Conservation (phyloP, 139 green algal species). For the Bryopsis sp. region DNA sequence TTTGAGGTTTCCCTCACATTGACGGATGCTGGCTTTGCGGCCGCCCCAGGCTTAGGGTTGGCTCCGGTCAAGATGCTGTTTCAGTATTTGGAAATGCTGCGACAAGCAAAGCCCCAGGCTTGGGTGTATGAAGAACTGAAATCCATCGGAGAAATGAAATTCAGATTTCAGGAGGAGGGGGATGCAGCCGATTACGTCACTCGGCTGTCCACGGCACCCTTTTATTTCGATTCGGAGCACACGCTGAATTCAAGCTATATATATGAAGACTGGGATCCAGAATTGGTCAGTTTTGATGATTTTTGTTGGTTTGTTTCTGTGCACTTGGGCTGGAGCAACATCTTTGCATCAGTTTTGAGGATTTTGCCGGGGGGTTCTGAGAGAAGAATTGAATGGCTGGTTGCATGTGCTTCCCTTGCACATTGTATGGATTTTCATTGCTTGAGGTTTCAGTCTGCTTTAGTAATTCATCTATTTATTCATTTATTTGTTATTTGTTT, state of each 20-base stretch:
- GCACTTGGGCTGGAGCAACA: no score
- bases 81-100: conserved; percentile 75
- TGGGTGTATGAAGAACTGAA: conserved; percentile 86
- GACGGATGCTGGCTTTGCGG: conserved; percentile 73
- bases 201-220: conserved; percentile 41
- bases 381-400: no score
- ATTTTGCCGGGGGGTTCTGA: no score
- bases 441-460: no score
- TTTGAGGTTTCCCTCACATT: conserved; percentile 68
- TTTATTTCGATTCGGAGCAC: conserved; percentile 41
- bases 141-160: conserved; percentile 61
- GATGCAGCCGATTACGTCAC: conserved; percentile 65
- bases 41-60: conserved; percentile 57
- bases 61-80: conserved; percentile 61
- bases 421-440: no score
- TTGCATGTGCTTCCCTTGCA: no score
- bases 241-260: conserved; percentile 49
- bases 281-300: conserved; percentile 35
- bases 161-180: conserved; percentile 76
- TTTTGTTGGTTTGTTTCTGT: neutral
- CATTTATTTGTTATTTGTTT: no score
- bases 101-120: conserved; percentile 36
- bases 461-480: no score
- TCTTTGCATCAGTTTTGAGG: no score
- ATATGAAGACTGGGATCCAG: conserved; percentile 55